Base-by-base conservation (phyloP, 139 green algal species). In the Chlorella ohadii region DNA sequence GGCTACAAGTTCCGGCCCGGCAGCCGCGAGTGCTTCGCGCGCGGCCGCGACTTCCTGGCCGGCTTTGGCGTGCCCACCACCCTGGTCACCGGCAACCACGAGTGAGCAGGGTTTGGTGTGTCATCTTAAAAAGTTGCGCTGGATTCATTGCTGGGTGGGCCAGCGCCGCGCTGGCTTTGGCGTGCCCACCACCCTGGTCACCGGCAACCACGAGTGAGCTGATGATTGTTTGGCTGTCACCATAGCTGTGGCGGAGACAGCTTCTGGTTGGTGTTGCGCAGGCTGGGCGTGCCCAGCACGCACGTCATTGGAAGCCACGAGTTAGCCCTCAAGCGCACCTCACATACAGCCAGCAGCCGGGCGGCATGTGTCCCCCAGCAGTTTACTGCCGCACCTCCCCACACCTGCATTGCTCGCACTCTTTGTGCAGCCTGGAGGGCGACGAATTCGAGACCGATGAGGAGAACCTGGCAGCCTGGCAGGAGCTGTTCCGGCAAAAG, bases 81-180 rank as follows among this genome's bases (percentile, higher is more conserved):
- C 0, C 73, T 96, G 9, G 84, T 97, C 23, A 77, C 86, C 0
- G 94, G 94, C 33, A 97, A 97, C 79, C 94, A 97, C 80, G 94
- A 96, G 67, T 79, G 91, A 28, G 89, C n/a, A 82, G 25, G 17
- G 44, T 11, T 55, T 55, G 6, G 44, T 11, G 44, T 55, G 44
- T 11, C 11, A 11, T n/a, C n/a, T n/a, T n/a, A n/a, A n/a, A n/a
- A n/a, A n/a, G n/a, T n/a, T n/a, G n/a, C n/a, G n/a, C n/a, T n/a
- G n/a, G n/a, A n/a, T n/a, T n/a, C n/a, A n/a, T n/a, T n/a, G n/a
- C n/a, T n/a, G n/a, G n/a, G n/a, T n/a, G n/a, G n/a, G n/a, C n/a
- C n/a, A n/a, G n/a, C n/a, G n/a, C n/a, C n/a, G n/a, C n/a, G 74
- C 84, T 0, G 78, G 88, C 41, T 97, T 96, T 72, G 71, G 61